Percentiles rank a stretch among this genome's conserved stretches.
Evolutionary conservation across 2,329 filamentous ascomycete species (phyloP).

Genomic region (Tolypocladium sp.): DNA sequence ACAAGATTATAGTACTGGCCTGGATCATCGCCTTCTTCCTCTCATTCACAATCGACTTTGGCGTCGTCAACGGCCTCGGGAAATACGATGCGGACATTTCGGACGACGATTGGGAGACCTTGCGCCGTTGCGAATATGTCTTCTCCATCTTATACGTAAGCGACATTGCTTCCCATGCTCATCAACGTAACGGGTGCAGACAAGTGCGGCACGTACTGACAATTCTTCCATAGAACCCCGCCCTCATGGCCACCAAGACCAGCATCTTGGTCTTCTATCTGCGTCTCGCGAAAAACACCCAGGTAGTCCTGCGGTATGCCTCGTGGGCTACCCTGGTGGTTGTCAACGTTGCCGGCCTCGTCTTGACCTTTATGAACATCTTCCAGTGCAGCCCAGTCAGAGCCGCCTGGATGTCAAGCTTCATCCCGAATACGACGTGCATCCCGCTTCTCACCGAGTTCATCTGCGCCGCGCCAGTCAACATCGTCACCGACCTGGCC

Average conservation of each 20-base stretch:
- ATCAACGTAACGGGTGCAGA: no score
- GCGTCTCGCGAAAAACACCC: conserved; percentile 66
- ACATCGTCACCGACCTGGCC: conserved; percentile 83
- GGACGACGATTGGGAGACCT: conserved; percentile 31
- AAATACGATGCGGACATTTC: conserved; percentile 54
- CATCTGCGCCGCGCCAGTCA: conserved; percentile 74
- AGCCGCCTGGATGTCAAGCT: conserved; percentile 52
- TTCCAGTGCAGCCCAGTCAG: conserved; percentile 72
- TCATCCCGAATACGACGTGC: conserved; percentile 29
- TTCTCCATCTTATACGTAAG: conserved; percentile 55
- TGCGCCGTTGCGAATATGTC: conserved; percentile 54
- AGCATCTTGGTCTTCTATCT: conserved; percentile 91
- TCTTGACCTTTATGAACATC: conserved; percentile 77
- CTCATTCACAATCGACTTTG: conserved; percentile 57
- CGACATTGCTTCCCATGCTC: neutral
- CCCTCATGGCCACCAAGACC: conserved; percentile 83
- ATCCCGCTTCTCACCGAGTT: conserved; percentile 54
- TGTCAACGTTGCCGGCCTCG: conserved; percentile 69
- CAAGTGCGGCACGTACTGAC: no score
- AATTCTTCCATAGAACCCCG: conserved; percentile 57
- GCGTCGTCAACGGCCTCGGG: conserved; percentile 57
- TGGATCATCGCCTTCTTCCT: conserved; percentile 66
- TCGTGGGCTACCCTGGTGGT: conserved; percentile 71
- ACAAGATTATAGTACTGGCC: conserved; percentile 71
- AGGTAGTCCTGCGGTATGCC: conserved; percentile 68